A percentile compares a stretch with the other conserved stretches of the same genome.
Conservation (phyloP, 2,329 filamentous ascomycete species). For the Fusarium tricinctum region DNA sequence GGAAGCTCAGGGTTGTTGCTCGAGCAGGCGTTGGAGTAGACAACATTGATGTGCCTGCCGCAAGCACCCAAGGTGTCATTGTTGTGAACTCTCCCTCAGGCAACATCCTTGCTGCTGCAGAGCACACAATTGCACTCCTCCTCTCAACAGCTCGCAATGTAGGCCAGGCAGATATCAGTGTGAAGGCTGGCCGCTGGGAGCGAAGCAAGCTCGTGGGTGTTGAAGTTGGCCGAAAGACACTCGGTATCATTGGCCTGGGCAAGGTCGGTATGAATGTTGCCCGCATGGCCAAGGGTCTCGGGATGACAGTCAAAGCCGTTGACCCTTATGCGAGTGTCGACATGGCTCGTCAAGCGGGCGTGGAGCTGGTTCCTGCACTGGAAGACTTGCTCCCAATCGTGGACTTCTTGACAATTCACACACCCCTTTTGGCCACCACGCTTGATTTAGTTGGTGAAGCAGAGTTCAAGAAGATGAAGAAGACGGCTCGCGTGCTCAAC, state of each 20-base stretch:
- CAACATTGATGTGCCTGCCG: conserved; percentile 82
- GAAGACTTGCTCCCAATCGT: conserved; percentile 72
- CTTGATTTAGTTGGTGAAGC: conserved; percentile 77
- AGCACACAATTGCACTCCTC: conserved; percentile 81
- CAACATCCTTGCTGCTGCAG: conserved; percentile 84
- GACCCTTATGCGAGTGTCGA: conserved; percentile 83
- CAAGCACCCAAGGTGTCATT: conserved; percentile 80
- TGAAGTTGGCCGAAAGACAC: conserved; percentile 81
- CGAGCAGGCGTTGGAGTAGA: conserved; percentile 86
- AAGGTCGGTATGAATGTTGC: conserved; percentile 87
- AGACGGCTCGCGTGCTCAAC: conserved; percentile 80
- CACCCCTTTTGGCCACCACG: conserved; percentile 82
- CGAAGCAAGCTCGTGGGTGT: conserved; percentile 80
- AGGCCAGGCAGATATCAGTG: conserved; percentile 75
- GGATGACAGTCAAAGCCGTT: conserved; percentile 80
- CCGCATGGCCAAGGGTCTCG: conserved; percentile 81
- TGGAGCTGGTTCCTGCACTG: conserved; percentile 71
- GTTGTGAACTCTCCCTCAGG: conserved; percentile 85
- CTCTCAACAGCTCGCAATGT: conserved; percentile 82
- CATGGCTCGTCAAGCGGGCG: conserved; percentile 77
- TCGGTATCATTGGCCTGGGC: conserved; percentile 84
- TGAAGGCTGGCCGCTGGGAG: conserved; percentile 83
- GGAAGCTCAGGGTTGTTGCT: conserved; percentile 81
- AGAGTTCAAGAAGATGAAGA: conserved; percentile 80
- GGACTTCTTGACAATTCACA: conserved; percentile 86